Base-by-base conservation (phyloP, 2,329 filamentous ascomycete species). In the Biscogniauxia mediterranea region DNA sequence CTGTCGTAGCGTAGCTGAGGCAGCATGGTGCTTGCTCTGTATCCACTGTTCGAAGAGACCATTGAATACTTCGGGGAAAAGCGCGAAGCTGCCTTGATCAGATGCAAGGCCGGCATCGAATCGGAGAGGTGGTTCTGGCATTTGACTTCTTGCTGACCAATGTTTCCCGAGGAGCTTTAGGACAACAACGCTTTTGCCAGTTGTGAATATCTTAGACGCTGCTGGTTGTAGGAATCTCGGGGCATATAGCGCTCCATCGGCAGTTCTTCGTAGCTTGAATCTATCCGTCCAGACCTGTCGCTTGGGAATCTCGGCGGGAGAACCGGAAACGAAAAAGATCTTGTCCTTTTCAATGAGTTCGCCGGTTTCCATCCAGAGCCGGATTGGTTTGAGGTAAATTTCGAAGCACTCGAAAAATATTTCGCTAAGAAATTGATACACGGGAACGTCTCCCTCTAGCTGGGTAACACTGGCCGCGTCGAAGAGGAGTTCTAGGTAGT, bases 141-240 rank as follows among this genome's bases (percentile, higher is more conserved):
- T 73, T 62, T 66, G 75, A 54, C 62, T 73, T 60, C 64, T 69
- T 68, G 70, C 54, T 55, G 75, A 68, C 55, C 79, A 73, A 62
- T 83, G 80, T 59, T 83, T 80, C 50, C 87, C 85, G 11, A 97
- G 80, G 54, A 89, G 85, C 62, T 88, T 89, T n/a, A 97, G 78
- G 52, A 97, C 89, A 1, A 95, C 86, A 59, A 95, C 88, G 68
- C 90, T 96, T 75, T 97, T 97, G 0, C 94, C 94, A 1, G 92
- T 89, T 1, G 89, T 92, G 69, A 97, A 94, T 46, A 97, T 92
- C 64, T 88, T 90, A 23, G 80, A 78, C 0, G 86, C 86, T 1
- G 88, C 85, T 2, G 88, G 83, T 49, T 88, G 85, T 4, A 97
- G 80, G 66, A 97, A 97, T 2, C 78, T 82, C 0, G 94, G 93